A percentile compares a stretch with the other conserved stretches of the same genome.
phyloP scores from a whole-genome alignment of 192 early-diverging fungal genomes.

The Spizellomyces sp. region DNA sequence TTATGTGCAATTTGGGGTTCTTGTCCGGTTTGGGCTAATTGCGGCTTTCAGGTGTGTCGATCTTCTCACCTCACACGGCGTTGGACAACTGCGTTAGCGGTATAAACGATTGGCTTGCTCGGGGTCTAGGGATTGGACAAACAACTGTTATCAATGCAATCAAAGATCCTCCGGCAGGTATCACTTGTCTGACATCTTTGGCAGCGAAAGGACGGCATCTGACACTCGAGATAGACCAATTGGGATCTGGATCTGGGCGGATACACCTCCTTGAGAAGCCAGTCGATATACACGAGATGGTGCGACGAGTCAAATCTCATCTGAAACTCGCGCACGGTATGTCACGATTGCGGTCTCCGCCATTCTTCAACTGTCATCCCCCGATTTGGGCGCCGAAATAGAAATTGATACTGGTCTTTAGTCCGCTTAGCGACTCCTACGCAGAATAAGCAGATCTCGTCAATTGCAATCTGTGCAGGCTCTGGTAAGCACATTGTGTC shows the following conservation, averaged over 20 bases:
- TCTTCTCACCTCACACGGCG: constrained; percentile 91
- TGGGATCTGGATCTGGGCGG: constrained; percentile 62
- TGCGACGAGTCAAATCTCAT: constrained; percentile 64
- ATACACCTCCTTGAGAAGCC: constrained; percentile 61
- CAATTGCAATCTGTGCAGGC: constrained; percentile 92
- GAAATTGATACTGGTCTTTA: constrained; percentile 26
- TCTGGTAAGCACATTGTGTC: constrained; percentile 52
- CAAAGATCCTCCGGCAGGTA: constrained; percentile 57
- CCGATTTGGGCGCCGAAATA: constrained; percentile 3
- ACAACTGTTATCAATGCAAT: constrained; percentile 43
- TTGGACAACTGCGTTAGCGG: constrained; percentile 80
- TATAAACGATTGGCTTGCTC: constrained; percentile 92
- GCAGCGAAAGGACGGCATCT: neutral
- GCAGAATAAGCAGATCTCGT: constrained; percentile 53
- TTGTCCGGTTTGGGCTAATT: constrained; percentile 1
- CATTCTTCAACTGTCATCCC: neutral
- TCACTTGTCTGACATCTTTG: neutral
- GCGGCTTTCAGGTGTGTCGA: constrained; percentile 56
- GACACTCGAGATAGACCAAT: constrained; percentile 45
- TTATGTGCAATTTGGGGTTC: neutral
- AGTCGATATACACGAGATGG: constrained; percentile 50
- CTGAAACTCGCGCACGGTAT: constrained; percentile 64
- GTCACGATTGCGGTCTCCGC: too few relatives aligned
- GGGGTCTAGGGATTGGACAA: constrained; percentile 50
- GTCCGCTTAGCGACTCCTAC: constrained; percentile 73